phyloP scores from a whole-genome alignment of 179 eudicot species.

The Beta macrorhiza region DNA sequence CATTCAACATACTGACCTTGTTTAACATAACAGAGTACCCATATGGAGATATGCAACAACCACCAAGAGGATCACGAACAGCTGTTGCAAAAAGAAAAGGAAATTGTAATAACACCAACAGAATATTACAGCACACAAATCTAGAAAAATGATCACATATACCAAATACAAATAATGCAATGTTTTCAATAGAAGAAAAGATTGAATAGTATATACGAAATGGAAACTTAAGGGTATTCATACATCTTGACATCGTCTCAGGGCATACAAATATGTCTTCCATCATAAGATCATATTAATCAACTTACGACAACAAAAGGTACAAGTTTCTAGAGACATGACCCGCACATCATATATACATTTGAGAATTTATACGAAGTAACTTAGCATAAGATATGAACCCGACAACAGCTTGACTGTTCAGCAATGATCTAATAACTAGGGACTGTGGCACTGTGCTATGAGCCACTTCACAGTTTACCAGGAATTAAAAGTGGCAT shows the following conservation, averaged over 20 bases:
- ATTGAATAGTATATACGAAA: background rate
- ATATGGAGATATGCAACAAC: slow-evolving; percentile 80
- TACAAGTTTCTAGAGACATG: background rate
- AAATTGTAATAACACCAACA: background rate
- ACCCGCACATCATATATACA: background rate
- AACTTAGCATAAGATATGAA: background rate
- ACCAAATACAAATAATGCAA: background rate
- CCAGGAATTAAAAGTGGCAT: slow-evolving; percentile 1
- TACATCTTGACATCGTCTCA: background rate
- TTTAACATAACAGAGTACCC: slow-evolving; percentile 81
- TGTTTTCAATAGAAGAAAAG: background rate
- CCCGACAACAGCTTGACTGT: background rate
- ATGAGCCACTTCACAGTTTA: background rate
- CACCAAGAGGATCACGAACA: slow-evolving; percentile 91
- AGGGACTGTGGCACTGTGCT: background rate
- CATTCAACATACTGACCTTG: slow-evolving; percentile 52
- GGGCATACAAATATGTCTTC: background rate
- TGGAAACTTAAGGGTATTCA: background rate
- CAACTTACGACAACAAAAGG: background rate
- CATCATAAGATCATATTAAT: background rate
- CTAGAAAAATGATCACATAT: background rate
- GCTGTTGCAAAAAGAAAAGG: slow-evolving; percentile 47
- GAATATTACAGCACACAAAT: background rate
- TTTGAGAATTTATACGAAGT: background rate
- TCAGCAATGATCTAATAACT: background rate